Percentiles rank a stretch among this genome's conserved stretches.
These are phyloP conservation scores for Talaromyces nanjingensis DNA, from an alignment of 495 filamentous ascomycete species.

Conservation along the genomic window DNA sequence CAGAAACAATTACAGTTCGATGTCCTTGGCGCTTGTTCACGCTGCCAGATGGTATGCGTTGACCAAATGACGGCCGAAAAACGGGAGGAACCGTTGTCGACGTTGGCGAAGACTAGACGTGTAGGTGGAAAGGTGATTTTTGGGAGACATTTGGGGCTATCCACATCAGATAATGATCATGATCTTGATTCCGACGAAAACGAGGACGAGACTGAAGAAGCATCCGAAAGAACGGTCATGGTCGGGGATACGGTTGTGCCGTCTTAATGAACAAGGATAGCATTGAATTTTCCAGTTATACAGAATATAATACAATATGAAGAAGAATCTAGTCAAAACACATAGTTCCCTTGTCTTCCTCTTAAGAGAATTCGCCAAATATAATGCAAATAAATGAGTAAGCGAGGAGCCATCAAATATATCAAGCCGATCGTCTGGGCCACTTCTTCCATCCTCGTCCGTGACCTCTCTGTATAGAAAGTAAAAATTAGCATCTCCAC, in stretches of 20 bases:
- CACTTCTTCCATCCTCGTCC: conserved; percentile 86
- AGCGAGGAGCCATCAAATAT: neutral
- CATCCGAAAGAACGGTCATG: conserved; percentile 22
- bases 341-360: neutral
- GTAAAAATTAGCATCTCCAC: conserved; percentile 20
- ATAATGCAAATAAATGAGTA: conserved; percentile 5
- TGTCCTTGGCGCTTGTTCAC: conserved; percentile 72
- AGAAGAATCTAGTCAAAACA: neutral
- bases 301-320: conserved; percentile 1
- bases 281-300: conserved; percentile 1
- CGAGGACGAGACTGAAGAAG: no score
- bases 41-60: conserved; percentile 95
- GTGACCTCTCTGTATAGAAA: conserved; percentile 60
- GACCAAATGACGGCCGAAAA: conserved; percentile 75
- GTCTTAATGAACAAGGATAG: conserved; percentile 12
- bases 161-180: conserved; percentile 14
- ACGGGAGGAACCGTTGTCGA: conserved; percentile 80
- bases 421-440: conserved; percentile 47
- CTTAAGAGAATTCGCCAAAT: neutral
- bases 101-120: conserved; percentile 76
- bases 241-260: conserved; percentile 37
- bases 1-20: conserved; percentile 42
- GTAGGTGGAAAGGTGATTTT: conserved; percentile 79
- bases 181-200: neutral
- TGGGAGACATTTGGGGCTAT: conserved; percentile 62